Base-by-base conservation (phyloP, 768 basidiomycete genomes). In the Naematelia encephala region DNA sequence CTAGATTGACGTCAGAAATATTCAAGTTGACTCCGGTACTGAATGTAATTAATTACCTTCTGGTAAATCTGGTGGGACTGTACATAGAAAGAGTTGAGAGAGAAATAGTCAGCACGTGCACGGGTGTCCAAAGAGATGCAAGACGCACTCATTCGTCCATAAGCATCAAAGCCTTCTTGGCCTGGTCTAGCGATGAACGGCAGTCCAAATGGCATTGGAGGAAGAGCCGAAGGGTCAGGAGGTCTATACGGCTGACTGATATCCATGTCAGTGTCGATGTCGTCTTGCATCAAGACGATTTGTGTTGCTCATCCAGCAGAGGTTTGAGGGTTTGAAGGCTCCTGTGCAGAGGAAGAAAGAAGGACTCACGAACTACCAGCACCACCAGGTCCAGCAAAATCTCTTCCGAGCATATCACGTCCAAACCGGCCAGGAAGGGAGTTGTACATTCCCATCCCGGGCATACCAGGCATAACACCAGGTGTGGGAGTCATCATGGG, bases 321-420 rank as follows among this genome's bases (percentile, higher is more conserved):
- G 10, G 13, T 21, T 25, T 1, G 4, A 26, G 12, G 25, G 13
- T 5, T 22, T 49, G 12, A 1, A 16, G 8, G 30, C 13, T 29
- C 14, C 10, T 5, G 27, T 25, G 19, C 10, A 25, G 22, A 51
- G 22, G 50, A 51, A 29, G 23, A 10, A 21, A 14, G 28, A 4
- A 14, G 3, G 29, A 51, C 65, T 54, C 44, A 66, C 67, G 61
- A 67, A 21, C 64, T 61, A 14, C 72, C 72, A 1, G 65, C 63
- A 13, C 72, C 72, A n/a, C 72, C 72, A 34, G 72, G 72, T n/a
- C 72, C 72, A 19, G 72, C 72, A 54, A 73, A 73, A 44, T 73
- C 72, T 62, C 72, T 61, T 57, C 72, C 72, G 11, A 73, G 62
- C 65, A 67, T 70, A 56, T 73, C 72, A 21, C 72, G 57, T 0